Evolutionary conservation across 179 eudicot species (phyloP), one percentile per base, ranked within the genome.

Genomic region (Corrigiola litoralis): DNA sequence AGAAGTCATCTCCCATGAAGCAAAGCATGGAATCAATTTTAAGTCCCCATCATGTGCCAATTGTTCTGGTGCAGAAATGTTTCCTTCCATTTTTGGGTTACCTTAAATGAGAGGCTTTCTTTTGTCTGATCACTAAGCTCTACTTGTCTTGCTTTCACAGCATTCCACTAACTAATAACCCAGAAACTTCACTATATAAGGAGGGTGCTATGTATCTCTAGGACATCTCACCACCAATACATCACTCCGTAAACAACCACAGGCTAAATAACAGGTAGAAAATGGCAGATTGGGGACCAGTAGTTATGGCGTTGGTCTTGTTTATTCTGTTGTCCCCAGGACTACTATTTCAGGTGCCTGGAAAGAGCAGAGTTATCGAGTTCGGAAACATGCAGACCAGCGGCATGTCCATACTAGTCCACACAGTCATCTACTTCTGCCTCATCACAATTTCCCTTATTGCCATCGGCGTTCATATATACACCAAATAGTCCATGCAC

Each of bases 221-320:
- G 21, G 2, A 50, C 61, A 65, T 65, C 65, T 52, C 62, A 52
- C 7, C 33, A 27, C 45, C 63, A 5, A 21, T 0, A 12, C 27
- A 48, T 29, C 42, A 24, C 7, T 13, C 29, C 54, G 2, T 40
- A 2, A 52, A 48, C 13, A 58, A 14, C 37, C 7, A 20, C 21
- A 44, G 23, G n/a, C 16, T 2, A 32, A 40, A 16, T 33, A 33
- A 20, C 21, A 57, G 31, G 4, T 8, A 53, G 47, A 27, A 61
- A 40, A 86, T 86, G 92, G 88, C 85, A 13, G 92, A 86, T 50
- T 86, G 88, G 92, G 92, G 92, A 1, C 88, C 88, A 11, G 92
- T 86, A 51, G 47, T 86, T 20, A 74, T 86, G 66, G 84, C 86
- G 46, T 65, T 76, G 82, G 83, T 84, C 64, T 70, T 86, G 71